Evolutionary conservation across 2,329 filamentous ascomycete genomes (phyloP), one percentile per base, ranked within the genome.

Genomic region (Sporothrix schenckii): DNA sequence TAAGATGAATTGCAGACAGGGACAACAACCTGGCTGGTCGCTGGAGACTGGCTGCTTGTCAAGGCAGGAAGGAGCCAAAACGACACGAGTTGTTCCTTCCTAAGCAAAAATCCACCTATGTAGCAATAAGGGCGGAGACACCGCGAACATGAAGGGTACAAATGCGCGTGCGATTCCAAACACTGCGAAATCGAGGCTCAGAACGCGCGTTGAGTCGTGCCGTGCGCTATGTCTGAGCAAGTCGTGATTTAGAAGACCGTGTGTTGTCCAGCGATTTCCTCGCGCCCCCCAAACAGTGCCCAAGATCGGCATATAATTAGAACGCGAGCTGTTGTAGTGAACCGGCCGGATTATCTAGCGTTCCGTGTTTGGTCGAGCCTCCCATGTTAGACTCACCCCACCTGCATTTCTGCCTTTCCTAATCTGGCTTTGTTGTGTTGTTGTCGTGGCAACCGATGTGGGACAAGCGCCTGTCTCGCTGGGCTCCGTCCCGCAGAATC

Each of bases 391-490:
- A 14, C 10, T 9, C 69, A 68, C 65, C 63, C 65, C 39, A 68
- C 19, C 39, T 70, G 49, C 19, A 14, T 14, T 2, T 49, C 50
- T 56, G n/a, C 56, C 66, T 60, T 21, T 11, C 65, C 49, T 19
- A 50, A 21, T 39, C 47, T 19, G 56, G 69, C 13, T 56, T 70
- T 65, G 70, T 67, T 67, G 61, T 72, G 68, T 24, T 69, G 72
- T 73, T 72, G 72, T 71, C 69, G 67, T 73, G 66, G 68, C 71
- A 73, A 73, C 72, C 63, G 67, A 52, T 39, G 70, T 71, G 60
- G 58, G 50, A 58, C 70, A 58, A 53, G 69, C 61, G 27, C 69
- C 53, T 53, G 54, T 41, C 49, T 50, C 24, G 50, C 49, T 47
- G 47, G 44, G 60, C 68, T 56, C 60, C 14, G 21, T 50, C 61